Evolutionary conservation across 2,329 filamentous ascomycete species (phyloP).

Genomic region (Akanthomyces dipterigenus): DNA sequence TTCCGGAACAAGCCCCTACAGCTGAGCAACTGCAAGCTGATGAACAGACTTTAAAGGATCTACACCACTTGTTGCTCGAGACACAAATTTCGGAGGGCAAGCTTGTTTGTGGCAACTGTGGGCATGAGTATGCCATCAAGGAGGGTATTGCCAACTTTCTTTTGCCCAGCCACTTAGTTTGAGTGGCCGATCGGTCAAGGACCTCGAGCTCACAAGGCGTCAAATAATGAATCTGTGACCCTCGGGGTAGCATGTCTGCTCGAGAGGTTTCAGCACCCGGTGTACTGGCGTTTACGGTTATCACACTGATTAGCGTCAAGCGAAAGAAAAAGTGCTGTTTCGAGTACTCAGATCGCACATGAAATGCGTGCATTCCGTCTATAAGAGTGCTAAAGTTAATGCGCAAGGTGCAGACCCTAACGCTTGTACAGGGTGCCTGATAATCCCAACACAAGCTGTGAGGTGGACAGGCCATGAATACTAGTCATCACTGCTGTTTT

Average conservation of each 20-base stretch:
- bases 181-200: conserved; percentile 14
- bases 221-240: background rate
- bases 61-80: conserved; percentile 79
- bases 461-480: background rate
- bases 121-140: conserved; percentile 88
- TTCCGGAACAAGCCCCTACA: conserved; percentile 59
- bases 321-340: background rate
- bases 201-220: background rate
- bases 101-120: conserved; percentile 83
- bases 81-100: conserved; percentile 86
- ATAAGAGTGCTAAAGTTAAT: background rate
- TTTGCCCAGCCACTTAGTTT: conserved; percentile 83
- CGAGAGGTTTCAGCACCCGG: background rate
- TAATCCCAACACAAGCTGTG: background rate
- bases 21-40: conserved; percentile 56
- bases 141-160: conserved; percentile 97
- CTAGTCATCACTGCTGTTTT: conserved; percentile 45
- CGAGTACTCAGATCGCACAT: background rate
- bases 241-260: background rate
- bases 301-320: background rate
- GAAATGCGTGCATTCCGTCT: background rate
- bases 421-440: background rate
- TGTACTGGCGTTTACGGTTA: conserved; percentile 6
- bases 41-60: conserved; percentile 64
- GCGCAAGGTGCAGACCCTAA: background rate